These are phyloP conservation scores for Pezicula rhizophila DNA, from an alignment of 2,329 filamentous ascomycete species.

Conservation along the genomic window DNA sequence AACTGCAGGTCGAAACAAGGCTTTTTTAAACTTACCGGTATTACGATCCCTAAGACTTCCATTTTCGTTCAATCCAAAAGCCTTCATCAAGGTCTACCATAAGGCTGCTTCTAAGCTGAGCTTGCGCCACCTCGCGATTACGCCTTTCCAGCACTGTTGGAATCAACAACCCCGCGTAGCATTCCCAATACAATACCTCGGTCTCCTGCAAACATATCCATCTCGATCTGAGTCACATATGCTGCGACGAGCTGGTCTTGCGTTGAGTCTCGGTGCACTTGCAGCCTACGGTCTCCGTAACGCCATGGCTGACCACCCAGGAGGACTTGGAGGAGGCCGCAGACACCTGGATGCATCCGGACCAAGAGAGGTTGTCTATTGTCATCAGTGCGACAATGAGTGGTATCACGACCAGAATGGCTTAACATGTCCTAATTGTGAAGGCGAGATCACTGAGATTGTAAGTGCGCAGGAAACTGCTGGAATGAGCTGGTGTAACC, in stretches of 20 bases:
- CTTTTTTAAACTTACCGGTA: neutral
- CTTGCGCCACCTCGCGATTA: constrained; percentile 12
- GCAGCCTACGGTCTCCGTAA: constrained; percentile 44
- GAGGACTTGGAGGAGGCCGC: constrained; percentile 7
- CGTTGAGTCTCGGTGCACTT: constrained; percentile 53
- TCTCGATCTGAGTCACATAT: constrained; percentile 36
- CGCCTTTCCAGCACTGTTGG: constrained; percentile 5
- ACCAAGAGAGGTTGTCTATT: constrained; percentile 71
- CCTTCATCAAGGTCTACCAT: constrained; percentile 8
- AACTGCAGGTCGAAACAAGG: neutral
- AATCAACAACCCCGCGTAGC: neutral
- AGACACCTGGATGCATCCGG: constrained; percentile 43
- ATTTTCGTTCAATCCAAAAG: constrained; percentile 2
- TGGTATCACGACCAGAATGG: constrained; percentile 71
- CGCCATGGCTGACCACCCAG: constrained; percentile 28
- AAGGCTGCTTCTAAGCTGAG: constrained; percentile 5
- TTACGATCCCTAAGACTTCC: too few species aligned
- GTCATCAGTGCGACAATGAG: constrained; percentile 73
- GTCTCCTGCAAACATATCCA: neutral
- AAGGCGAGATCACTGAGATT: constrained; percentile 77
- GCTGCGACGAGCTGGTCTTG: constrained; percentile 46
- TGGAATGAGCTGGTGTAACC: constrained; percentile 7
- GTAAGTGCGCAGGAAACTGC: constrained; percentile 44
- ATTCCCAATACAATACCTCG: neutral
- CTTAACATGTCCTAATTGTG: constrained; percentile 71